A percentile compares a stretch with the other conserved stretches of the same genome.
phyloP scores from a whole-genome alignment of 495 filamentous ascomycete species.

The Aspergillus baeticus region DNA sequence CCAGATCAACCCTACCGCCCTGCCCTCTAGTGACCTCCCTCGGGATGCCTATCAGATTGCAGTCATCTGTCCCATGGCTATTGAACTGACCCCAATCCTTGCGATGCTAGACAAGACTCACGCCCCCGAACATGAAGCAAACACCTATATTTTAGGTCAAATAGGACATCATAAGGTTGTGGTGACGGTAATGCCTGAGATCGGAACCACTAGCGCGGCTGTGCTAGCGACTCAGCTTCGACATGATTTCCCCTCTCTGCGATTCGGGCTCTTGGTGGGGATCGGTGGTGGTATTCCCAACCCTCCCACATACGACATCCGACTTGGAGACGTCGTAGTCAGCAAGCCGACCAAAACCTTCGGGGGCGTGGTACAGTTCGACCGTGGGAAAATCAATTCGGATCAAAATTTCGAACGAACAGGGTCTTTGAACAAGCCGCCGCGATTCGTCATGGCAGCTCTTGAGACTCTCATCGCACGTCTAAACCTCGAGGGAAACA shows the following conservation, averaged over 20 bases:
- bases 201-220: not conserved
- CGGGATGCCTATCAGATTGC: not conserved
- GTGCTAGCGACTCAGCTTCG: not conserved
- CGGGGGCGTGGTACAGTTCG: constrained; percentile 35
- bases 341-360: constrained; percentile 17
- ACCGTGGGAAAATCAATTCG: constrained; percentile 32
- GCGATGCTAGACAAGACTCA: not conserved
- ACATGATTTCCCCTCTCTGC: not conserved
- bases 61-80: not conserved
- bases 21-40: not conserved
- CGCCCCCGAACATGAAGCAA: not conserved
- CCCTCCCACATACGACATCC: constrained; percentile 22
- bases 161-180: not conserved
- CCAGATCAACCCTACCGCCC: too few species aligned
- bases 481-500: not conserved
- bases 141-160: not conserved
- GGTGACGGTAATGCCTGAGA: not conserved
- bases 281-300: constrained; percentile 36
- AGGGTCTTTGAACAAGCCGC: constrained; percentile 35
- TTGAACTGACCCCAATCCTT: not conserved
- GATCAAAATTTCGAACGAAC: constrained; percentile 32
- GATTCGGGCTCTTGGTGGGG: constrained; percentile 27
- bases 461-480: constrained; percentile 20
- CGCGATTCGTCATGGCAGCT: constrained; percentile 27
- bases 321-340: constrained; percentile 39